Base-by-base conservation (phyloP, 169 alveolate species). In the Perkinsus marinus region DNA sequence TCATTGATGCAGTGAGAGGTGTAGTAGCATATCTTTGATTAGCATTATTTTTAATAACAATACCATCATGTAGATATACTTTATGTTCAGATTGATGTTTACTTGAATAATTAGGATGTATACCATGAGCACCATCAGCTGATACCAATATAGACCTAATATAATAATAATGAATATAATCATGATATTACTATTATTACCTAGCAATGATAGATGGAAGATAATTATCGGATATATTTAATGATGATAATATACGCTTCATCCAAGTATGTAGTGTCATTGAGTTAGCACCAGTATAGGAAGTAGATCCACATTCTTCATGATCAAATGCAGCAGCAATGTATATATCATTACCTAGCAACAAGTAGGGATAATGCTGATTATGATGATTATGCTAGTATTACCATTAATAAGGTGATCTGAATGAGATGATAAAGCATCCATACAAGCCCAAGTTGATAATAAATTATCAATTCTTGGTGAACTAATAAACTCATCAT, bases 61-160 rank as follows among this genome's bases (percentile, higher is more conserved):
- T 96, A 46, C 98, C 99, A 94, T 96, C 94, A 92, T 97, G 98
- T 43, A 97, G 92, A 43, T 94, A 94, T 16, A 98, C 98, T 68
- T 93, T 93, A 93, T 97, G 98, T 89, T 94, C 95, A n/a, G 96
- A 89, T 94, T 98, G 98, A 94, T 97, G 98, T 92, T 97, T 97
- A 91, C 96, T 99, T 22, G 98, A 94, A 93, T 97, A 98, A 93
- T 98, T 98, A 13, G 99, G 99, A 92, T 98, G 99, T 89, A 96
- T 93, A 3, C 98, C 98, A 94, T 98, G 99, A 39, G 99, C 99
- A 97, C 96, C 96, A 95, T 98, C 99, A 68, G 91, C 98, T 95
- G 34, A 97, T 90, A 38, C 94, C 92, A 93, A 96, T 95, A 68
- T 95, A 92, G 68, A 94, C 93, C 39, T 41, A 95, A 68, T 38